Percentiles rank a stretch among this genome's conserved stretches.
Conservation (phyloP, 2,329 filamentous ascomycete genomes). For the Alternaria dauci region DNA sequence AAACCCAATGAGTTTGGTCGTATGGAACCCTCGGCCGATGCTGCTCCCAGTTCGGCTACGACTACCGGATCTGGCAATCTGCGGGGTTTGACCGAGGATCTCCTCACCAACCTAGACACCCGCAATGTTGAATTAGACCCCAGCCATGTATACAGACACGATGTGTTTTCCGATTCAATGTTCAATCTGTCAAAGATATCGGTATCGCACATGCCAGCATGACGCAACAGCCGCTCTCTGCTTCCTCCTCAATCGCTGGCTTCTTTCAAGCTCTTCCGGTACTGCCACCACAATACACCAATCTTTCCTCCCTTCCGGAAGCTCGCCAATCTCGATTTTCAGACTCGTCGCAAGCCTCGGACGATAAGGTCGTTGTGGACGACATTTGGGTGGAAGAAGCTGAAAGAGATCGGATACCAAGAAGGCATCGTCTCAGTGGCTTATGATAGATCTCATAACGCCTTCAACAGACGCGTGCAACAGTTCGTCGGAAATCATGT, state of each 20-base stretch:
- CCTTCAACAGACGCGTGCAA: conserved; percentile 64
- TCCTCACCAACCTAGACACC: background rate
- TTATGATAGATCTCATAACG: conserved; percentile 63
- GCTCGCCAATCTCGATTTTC: background rate
- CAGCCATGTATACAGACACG: background rate
- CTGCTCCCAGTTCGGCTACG: background rate
- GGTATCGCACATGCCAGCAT: conserved; percentile 28
- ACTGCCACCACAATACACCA: conserved; percentile 39
- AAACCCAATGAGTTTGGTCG: background rate
- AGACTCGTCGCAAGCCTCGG: conserved; percentile 9
- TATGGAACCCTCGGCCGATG: background rate
- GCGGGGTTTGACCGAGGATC: background rate
- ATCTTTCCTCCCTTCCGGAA: background rate
- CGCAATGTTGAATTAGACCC: background rate
- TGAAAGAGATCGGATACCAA: conserved; percentile 66
- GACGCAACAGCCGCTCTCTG: conserved; percentile 9
- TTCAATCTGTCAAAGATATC: background rate
- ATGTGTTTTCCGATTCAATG: background rate
- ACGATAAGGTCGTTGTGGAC: conserved; percentile 61
- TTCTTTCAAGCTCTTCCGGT: conserved; percentile 43
- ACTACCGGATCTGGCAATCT: background rate
- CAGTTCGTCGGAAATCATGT: conserved; percentile 68
- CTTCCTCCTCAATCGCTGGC: conserved; percentile 41
- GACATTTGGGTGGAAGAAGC: conserved; percentile 70
- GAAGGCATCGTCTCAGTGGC: conserved; percentile 68